Conservation (phyloP, 192 early-diverging fungal genomes). For the Pilaira anomala region DNA sequence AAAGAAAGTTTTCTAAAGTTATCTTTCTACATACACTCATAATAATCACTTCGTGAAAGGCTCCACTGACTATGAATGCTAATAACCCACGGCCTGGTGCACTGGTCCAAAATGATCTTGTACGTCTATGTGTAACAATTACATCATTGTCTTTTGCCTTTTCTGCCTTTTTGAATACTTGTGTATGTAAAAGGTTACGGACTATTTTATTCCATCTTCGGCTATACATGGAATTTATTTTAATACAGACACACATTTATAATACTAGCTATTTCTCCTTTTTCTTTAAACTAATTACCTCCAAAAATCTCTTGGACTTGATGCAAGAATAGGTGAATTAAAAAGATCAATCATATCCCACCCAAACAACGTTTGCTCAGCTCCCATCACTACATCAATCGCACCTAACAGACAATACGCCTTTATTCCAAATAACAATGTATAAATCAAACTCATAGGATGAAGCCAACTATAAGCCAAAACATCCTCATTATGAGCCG, state of each 20-base stretch:
- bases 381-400: slow-evolving; percentile 14
- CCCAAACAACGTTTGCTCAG: background rate
- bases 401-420: slow-evolving; percentile 16
- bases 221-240: background rate
- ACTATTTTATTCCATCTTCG: slow-evolving; percentile 25
- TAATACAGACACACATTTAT: too few relatives aligned
- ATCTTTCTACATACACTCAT: slow-evolving; percentile 14
- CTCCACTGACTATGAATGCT: slow-evolving; percentile 6
- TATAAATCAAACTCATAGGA: background rate
- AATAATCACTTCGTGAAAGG: slow-evolving; percentile 24
- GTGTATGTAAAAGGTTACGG: slow-evolving; percentile 14
- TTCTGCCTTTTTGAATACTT: slow-evolving; percentile 10
- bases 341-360: slow-evolving; percentile 22
- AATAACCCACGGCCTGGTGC: background rate
- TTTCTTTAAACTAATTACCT: background rate
- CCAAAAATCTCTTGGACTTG: slow-evolving; percentile 23
- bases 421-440: slow-evolving; percentile 20
- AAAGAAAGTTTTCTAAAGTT: slow-evolving; percentile 21
- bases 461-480: background rate
- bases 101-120: slow-evolving; percentile 2
- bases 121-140: background rate
- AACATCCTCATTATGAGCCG: background rate
- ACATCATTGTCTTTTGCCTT: background rate
- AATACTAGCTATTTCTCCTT: too few relatives aligned
- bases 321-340: slow-evolving; percentile 19